Conservation (phyloP, 2,329 filamentous ascomycete genomes). For the Juglanconis oblonga region DNA sequence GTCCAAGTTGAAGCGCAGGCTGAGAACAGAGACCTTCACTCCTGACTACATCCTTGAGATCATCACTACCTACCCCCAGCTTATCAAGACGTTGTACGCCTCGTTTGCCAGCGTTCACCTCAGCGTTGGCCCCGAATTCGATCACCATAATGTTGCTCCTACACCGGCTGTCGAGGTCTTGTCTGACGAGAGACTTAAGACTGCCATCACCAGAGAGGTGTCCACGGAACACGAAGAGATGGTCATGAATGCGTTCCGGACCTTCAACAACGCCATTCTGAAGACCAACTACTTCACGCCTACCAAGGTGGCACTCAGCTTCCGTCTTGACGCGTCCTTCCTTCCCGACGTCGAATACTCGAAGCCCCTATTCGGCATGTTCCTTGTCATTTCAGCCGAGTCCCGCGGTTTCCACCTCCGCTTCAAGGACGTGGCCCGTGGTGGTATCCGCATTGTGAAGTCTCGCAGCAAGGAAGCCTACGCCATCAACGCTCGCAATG, state of each 20-base stretch:
- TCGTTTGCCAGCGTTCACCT: conserved; percentile 88
- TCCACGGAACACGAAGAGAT: conserved; percentile 94
- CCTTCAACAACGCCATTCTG: conserved; percentile 89
- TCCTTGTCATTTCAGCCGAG: conserved; percentile 94
- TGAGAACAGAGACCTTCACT: conserved; percentile 95
- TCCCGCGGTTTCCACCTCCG: conserved; percentile 96
- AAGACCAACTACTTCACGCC: conserved; percentile 99
- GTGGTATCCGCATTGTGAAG: conserved; percentile 98
- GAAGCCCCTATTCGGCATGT: conserved; percentile 94
- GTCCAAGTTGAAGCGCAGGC: conserved; percentile 89
- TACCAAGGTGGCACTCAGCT: conserved; percentile 96
- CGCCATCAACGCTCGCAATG: conserved; percentile 88
- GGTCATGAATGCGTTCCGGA: conserved; percentile 94
- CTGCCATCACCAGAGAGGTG: conserved; percentile 75
- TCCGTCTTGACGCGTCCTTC: conserved; percentile 87
- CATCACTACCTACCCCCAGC: conserved; percentile 82
- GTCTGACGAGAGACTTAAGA: conserved; percentile 69
- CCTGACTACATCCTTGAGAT: conserved; percentile 98
- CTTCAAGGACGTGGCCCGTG: conserved; percentile 94
- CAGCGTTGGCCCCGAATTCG: conserved; percentile 47
- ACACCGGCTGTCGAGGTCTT: conserved; percentile 65
- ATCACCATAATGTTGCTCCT: conserved; percentile 50
- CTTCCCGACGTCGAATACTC: conserved; percentile 90
- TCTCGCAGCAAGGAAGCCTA: conserved; percentile 95
- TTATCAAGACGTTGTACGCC: conserved; percentile 85